A percentile compares a stretch with the other conserved stretches of the same genome.
These are phyloP conservation scores for Mortierella alpina DNA, from an alignment of 192 early-diverging fungal species.

Conservation along the genomic window DNA sequence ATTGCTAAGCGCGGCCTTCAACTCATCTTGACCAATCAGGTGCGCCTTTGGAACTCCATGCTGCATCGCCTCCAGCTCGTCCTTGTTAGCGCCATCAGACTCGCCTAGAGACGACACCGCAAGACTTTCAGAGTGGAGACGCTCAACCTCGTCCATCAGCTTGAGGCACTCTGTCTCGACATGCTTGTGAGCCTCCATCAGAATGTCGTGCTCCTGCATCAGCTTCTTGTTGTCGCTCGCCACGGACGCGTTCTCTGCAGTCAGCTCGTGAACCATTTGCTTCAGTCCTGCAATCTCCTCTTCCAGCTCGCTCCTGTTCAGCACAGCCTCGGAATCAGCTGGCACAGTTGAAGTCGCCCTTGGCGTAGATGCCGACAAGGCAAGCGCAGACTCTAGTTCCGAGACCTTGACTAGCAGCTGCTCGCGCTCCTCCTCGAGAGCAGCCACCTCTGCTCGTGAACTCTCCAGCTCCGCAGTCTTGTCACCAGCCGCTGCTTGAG, in stretches of 20 bases:
- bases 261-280: slow-evolving; percentile 60
- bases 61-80: slow-evolving; percentile 15
- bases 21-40: slow-evolving; percentile 55
- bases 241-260: slow-evolving; percentile 61
- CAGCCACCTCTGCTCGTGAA: slow-evolving; percentile 41
- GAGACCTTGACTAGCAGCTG: slow-evolving; percentile 57
- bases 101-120: slow-evolving; percentile 22
- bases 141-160: slow-evolving; percentile 82
- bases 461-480: slow-evolving; percentile 19
- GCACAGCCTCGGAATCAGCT: slow-evolving; percentile 6
- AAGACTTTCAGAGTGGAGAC: slow-evolving; percentile 67
- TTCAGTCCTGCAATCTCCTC: slow-evolving; percentile 58
- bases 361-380: slow-evolving; percentile 27
- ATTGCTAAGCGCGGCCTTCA: slow-evolving; percentile 51
- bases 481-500: background rate
- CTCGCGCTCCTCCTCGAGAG: slow-evolving; percentile 58
- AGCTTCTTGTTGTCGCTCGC: slow-evolving; percentile 64
- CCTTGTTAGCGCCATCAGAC: slow-evolving; percentile 20
- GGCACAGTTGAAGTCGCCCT: slow-evolving; percentile 5
- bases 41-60: slow-evolving; percentile 42
- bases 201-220: slow-evolving; percentile 60
- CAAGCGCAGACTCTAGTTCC: slow-evolving; percentile 22
- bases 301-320: slow-evolving; percentile 54
- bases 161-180: slow-evolving; percentile 79
- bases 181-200: slow-evolving; percentile 71